These are phyloP conservation scores for Diaporthe sp. DNA, from an alignment of 2,329 filamentous ascomycete species.

Conservation along the genomic window DNA sequence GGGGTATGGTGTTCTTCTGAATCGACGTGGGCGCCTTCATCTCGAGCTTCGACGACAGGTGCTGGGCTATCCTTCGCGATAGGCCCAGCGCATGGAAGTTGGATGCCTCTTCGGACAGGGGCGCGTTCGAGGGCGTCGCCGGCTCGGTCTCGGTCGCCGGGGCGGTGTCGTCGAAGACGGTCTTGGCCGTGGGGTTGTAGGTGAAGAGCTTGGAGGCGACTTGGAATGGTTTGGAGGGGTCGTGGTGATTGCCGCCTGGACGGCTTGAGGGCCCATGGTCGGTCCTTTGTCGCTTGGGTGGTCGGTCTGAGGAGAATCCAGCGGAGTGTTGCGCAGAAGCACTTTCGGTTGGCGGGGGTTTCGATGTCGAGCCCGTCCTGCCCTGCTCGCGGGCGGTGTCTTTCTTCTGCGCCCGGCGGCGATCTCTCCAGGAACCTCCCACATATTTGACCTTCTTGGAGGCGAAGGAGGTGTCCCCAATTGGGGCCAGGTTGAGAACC, in stretches of 20 bases:
- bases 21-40: constrained; percentile 95
- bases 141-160: constrained; percentile 60
- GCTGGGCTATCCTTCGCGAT: constrained; percentile 82
- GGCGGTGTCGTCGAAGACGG: constrained; percentile 65
- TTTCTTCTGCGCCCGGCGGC: constrained; percentile 36
- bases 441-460: constrained; percentile 35
- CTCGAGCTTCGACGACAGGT: constrained; percentile 86
- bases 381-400: constrained; percentile 31
- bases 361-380: constrained; percentile 9
- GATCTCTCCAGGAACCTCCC: constrained; percentile 38
- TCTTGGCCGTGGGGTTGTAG: constrained; percentile 83
- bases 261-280: constrained; percentile 47
- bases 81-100: constrained; percentile 90
- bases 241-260: constrained; percentile 44
- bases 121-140: constrained; percentile 88
- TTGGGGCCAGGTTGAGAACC: constrained; percentile 37
- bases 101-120: constrained; percentile 83
- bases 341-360: constrained; percentile 1
- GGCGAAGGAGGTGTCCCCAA: constrained; percentile 6
- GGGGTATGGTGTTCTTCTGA: constrained; percentile 88
- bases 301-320: constrained; percentile 44
- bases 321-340: constrained; percentile 54
- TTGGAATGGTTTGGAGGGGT: constrained; percentile 54
- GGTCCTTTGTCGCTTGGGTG: constrained; percentile 46
- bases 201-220: constrained; percentile 94